A percentile compares a stretch with the other conserved stretches of the same genome.
phyloP scores from a whole-genome alignment of 305 asterid genomes.

The Fraxinus floribunda region DNA sequence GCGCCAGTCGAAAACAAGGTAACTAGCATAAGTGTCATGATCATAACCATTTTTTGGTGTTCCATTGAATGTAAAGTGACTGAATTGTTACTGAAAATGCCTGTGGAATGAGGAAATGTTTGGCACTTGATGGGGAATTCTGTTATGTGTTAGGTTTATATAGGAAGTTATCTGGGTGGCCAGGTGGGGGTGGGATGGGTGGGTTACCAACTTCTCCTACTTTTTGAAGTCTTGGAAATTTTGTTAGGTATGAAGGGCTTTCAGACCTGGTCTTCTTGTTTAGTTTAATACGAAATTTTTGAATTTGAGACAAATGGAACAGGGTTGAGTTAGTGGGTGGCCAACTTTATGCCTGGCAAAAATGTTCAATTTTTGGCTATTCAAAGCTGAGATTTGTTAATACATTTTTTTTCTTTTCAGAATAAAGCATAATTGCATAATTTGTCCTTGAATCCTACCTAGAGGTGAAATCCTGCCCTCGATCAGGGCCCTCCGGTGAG shows the following conservation, averaged over 20 bases:
- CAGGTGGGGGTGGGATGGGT: conserved; percentile 2
- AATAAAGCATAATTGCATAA: not conserved
- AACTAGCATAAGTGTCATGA: conserved; percentile 23
- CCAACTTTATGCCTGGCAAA: conserved; percentile 20
- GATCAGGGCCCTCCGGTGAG: not conserved
- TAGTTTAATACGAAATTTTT: not conserved
- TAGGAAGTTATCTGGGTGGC: not conserved
- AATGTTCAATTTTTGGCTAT: not conserved
- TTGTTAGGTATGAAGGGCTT: not conserved
- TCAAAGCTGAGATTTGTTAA: not conserved
- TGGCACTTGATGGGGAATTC: conserved; percentile 10
- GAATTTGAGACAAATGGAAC: conserved; percentile 5
- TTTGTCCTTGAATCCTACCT: not conserved
- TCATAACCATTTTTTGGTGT: conserved; percentile 16
- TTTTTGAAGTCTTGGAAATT: not conserved
- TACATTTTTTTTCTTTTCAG: not conserved
- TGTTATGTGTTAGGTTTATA: conserved; percentile 4
- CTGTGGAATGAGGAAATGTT: not conserved
- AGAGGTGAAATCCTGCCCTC: not conserved
- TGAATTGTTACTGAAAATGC: not conserved
- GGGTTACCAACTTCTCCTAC: conserved; percentile 35
- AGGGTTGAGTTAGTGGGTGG: conserved; percentile 23
- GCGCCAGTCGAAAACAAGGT: conserved; percentile 32
- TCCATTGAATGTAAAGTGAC: conserved; percentile 33
- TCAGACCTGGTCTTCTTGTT: not conserved